Base-by-base conservation (phyloP, 192 early-diverging fungal genomes). In the Gamsiella multidivaricata region DNA sequence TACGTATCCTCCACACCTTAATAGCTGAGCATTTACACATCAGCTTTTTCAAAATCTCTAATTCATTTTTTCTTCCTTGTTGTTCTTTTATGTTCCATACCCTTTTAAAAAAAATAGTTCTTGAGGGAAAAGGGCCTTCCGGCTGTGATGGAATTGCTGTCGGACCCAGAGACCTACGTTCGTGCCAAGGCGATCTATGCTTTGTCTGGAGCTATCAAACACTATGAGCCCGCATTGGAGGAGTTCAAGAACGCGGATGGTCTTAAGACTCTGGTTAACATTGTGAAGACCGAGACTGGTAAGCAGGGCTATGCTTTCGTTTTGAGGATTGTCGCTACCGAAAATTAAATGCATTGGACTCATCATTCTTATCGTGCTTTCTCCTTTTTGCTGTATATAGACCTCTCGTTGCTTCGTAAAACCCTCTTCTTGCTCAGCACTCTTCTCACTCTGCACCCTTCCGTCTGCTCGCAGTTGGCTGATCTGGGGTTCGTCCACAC, bases 101-200 rank as follows among this genome's bases (percentile, higher is more conserved):
- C 7, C 45, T n/a, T n/a, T n/a, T n/a, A n/a, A n/a, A n/a, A n/a
- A n/a, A 12, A 9, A 17, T 67, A 82, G 70, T 90, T 93, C 34
- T 50, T 84, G 64, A 63, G 69, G 22, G 69, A 84, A 29, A 74
- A 69, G 29, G 90, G 88, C 15, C 47, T 90, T n/a, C 31, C 61
- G 23, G 57, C 72, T 6, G 71, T 88, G 12, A 65, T 92, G 28
- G 61, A 58, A 0, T 61, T 91, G 5, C 66, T 94, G 18, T 43
- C 57, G 4, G 79, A 84, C 10, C 54, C 67, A 31, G 83, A 83
- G 9, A 61, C 41, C 2, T 65, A 72, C 22, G 86, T 90, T 31
- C 86, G 86, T 32, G 75, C 82, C n/a, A 94, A 94, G 61, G 90
- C 91, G 14, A 70, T 88, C 18, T 91, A 91, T 81, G 91, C 91